phyloP scores from a whole-genome alignment of 345 rosid genomes.

The Gossypium herbaceum region DNA sequence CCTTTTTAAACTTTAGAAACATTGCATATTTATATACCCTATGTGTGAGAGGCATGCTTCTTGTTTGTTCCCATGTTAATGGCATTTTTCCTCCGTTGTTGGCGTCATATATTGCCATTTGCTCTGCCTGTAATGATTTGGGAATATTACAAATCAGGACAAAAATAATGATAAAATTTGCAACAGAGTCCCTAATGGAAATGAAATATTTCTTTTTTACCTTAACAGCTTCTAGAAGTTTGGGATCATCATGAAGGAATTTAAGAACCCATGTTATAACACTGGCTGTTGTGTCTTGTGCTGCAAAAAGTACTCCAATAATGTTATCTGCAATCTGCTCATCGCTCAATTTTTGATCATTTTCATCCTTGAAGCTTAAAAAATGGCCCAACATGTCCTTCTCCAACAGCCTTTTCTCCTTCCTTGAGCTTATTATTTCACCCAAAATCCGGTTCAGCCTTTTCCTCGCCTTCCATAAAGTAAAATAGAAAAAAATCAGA shows the following conservation, averaged over 20 bases:
- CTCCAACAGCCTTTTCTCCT: conserved; percentile 42
- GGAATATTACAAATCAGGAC: neutral
- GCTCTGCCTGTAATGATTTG: conserved; percentile 55
- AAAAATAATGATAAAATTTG: neutral
- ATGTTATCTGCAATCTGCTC: conserved; percentile 71
- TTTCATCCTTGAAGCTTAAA: conserved; percentile 43
- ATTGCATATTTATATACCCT: conserved; percentile 35
- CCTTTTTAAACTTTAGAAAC: neutral
- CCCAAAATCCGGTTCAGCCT: conserved; percentile 48
- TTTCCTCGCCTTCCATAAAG: conserved; percentile 56
- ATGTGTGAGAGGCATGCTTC: conserved; percentile 67
- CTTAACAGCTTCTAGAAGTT: conserved; percentile 69
- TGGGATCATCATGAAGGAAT: conserved; percentile 57
- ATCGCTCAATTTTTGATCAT: conserved; percentile 37
- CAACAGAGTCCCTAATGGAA: neutral
- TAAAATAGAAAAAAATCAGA: neutral
- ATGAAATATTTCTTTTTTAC: conserved; percentile 23
- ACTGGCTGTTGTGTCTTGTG: conserved; percentile 92
- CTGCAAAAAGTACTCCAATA: conserved; percentile 85
- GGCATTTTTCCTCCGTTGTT: conserved; percentile 45
- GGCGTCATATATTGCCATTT: conserved; percentile 41
- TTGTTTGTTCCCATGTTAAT: conserved; percentile 77
- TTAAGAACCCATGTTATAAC: conserved; percentile 81
- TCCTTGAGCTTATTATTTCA: conserved; percentile 53
- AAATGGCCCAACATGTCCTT: conserved; percentile 54